These are phyloP conservation scores for Boletus rex-veris DNA, from an alignment of 768 basidiomycete genomes.

Conservation along the genomic window DNA sequence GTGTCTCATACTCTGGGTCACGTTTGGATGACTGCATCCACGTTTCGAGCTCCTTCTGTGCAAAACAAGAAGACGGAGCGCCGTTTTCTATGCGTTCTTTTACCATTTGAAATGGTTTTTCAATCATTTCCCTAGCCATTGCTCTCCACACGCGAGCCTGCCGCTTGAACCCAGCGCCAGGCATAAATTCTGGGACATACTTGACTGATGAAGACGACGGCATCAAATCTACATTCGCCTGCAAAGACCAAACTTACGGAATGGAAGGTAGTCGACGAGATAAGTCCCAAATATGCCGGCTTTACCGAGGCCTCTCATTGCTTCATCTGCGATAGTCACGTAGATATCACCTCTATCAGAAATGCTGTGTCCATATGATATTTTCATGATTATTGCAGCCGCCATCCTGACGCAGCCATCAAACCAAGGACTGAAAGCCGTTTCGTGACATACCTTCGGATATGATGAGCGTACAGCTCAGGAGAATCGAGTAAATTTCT, in stretches of 20 bases:
- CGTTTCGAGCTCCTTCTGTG: constrained; percentile 38
- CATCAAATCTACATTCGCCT: background rate
- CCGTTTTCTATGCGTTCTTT: constrained; percentile 43
- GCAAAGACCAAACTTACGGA: constrained; percentile 20
- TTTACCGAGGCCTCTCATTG: constrained; percentile 33
- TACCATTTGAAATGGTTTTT: constrained; percentile 40
- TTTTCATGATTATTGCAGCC: constrained; percentile 38
- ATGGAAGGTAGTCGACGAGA: constrained; percentile 38
- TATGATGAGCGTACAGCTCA: constrained; percentile 34
- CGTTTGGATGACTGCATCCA: constrained; percentile 22
- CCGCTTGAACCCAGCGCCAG: constrained; percentile 47
- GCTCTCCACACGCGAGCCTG: constrained; percentile 42
- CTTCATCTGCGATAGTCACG: constrained; percentile 39
- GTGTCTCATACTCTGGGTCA: constrained; percentile 38
- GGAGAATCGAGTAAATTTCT: constrained; percentile 38
- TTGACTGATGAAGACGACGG: constrained; percentile 30
- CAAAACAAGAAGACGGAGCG: constrained; percentile 40
- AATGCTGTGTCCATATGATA: constrained; percentile 40
- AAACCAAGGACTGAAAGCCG: background rate
- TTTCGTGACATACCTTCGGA: constrained; percentile 29
- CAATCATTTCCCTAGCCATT: constrained; percentile 29
- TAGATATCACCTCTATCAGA: constrained; percentile 39
- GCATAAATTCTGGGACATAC: constrained; percentile 48
- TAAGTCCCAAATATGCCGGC: constrained; percentile 44
- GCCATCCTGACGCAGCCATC: constrained; percentile 26